These are phyloP conservation scores for Trichopus zeylanicus DNA, from an alignment of 116 monocot species.

Conservation along the genomic window DNA sequence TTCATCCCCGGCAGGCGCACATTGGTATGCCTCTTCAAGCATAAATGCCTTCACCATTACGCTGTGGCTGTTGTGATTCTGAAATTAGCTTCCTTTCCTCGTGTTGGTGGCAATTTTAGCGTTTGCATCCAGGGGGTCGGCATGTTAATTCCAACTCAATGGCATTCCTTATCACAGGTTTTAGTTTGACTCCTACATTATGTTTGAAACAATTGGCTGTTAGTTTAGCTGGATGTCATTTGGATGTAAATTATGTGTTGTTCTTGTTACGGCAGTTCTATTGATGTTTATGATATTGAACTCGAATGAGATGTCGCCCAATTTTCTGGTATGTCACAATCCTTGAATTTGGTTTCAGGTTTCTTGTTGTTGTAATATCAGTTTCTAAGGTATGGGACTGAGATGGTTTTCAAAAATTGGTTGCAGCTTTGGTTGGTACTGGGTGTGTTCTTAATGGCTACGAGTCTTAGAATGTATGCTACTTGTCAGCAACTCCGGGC, in stretches of 20 bases:
- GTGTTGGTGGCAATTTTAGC: constrained; percentile 14
- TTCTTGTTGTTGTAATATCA: neutral
- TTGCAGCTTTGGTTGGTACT: constrained; percentile 72
- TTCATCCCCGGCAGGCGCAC: constrained; percentile 76
- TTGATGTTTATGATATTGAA: constrained; percentile 90
- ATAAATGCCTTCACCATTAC: neutral
- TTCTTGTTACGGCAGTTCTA: constrained; percentile 17
- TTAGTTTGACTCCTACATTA: neutral
- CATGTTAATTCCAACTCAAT: constrained; percentile 69
- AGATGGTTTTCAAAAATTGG: neutral
- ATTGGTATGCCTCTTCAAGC: constrained; percentile 29
- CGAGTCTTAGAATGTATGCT: constrained; percentile 86
- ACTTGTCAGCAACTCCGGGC: constrained; percentile 78
- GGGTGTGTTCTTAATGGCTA: constrained; percentile 85
- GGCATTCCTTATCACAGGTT: constrained; percentile 90
- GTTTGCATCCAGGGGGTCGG: constrained; percentile 59
- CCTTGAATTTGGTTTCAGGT: neutral
- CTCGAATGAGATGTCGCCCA: constrained; percentile 90
- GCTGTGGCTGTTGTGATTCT: neutral
- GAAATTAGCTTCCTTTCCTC: neutral
- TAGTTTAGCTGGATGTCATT: neutral
- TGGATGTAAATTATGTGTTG: neutral
- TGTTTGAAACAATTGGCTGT: neutral
- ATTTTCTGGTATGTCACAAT: constrained; percentile 59
- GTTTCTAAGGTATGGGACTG: neutral